These are phyloP conservation scores for Boletus barrowsii DNA, from an alignment of 768 basidiomycete species.

Conservation along the genomic window DNA sequence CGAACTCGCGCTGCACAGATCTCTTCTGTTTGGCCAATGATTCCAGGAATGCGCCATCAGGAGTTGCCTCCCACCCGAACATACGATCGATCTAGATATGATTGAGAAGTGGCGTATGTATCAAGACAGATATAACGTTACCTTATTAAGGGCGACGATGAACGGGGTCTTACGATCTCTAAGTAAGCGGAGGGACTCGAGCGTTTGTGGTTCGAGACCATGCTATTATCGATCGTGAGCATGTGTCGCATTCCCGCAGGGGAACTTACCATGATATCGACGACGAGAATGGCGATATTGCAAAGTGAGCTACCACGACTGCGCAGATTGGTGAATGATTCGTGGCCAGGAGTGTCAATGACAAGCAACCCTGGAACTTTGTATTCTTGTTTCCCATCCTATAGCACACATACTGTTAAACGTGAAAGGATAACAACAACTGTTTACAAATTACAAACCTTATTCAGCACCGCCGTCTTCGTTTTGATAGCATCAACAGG, in stretches of 20 bases:
- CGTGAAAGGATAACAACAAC: not conserved
- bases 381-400: constrained; percentile 86
- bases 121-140: constrained; percentile 22
- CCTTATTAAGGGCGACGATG: constrained; percentile 98
- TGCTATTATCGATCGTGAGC: constrained; percentile 50
- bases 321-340: constrained; percentile 96
- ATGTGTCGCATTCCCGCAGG: not conserved
- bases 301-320: constrained; percentile 94
- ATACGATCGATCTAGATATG: constrained; percentile 85
- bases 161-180: constrained; percentile 95
- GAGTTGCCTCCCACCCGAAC: constrained; percentile 90
- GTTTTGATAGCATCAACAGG: constrained; percentile 90
- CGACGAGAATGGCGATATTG: constrained; percentile 98
- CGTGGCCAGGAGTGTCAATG: constrained; percentile 99
- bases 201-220: constrained; percentile 95
- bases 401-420: constrained; percentile 6
- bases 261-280: constrained; percentile 88
- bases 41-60: constrained; percentile 90
- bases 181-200: constrained; percentile 91
- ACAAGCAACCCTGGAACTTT: constrained; percentile 94
- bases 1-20: constrained; percentile 86
- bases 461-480: constrained; percentile 94
- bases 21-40: constrained; percentile 79
- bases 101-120: constrained; percentile 8
- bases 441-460: constrained; percentile 39